A percentile compares a stretch with the other conserved stretches of the same genome.
Conservation (phyloP, 805 yeast genomes). For the Ogataea degrootiae region DNA sequence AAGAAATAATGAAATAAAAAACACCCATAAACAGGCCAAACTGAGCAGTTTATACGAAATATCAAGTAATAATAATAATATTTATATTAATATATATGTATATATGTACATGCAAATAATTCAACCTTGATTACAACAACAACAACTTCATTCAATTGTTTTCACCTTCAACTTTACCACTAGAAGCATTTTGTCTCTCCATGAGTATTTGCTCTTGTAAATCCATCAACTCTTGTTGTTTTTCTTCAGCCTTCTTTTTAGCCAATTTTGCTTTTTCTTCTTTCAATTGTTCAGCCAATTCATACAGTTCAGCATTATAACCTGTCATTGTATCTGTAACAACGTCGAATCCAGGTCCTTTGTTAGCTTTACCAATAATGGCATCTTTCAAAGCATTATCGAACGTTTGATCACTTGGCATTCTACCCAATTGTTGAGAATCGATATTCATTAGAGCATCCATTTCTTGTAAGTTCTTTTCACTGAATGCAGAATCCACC, state of each 20-base stretch:
- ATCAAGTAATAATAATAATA: too few species aligned
- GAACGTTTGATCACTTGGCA: constrained; percentile 18
- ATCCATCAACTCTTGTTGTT: not conserved
- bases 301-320: constrained; percentile 19
- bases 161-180: not conserved
- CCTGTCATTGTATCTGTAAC: constrained; percentile 30
- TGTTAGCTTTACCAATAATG: constrained; percentile 27
- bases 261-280: constrained; percentile 11
- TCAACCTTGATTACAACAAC: too few species aligned
- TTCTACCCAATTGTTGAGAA: constrained; percentile 18
- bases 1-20: too few species aligned
- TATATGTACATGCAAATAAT: too few species aligned
- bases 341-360: constrained; percentile 29
- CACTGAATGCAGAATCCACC: constrained; percentile 50
- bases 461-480: constrained; percentile 30
- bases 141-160: too few species aligned
- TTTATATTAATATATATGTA: too few species aligned
- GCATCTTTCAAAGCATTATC: constrained; percentile 24
- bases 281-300: constrained; percentile 20
- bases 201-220: not conserved
- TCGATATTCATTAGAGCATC: constrained; percentile 14
- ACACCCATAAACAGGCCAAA: too few species aligned
- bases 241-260: not conserved
- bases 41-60: too few species aligned
- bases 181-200: not conserved